Evolutionary conservation across 2,329 filamentous ascomycete species (phyloP).

Genomic region (Lojkania enalia): DNA sequence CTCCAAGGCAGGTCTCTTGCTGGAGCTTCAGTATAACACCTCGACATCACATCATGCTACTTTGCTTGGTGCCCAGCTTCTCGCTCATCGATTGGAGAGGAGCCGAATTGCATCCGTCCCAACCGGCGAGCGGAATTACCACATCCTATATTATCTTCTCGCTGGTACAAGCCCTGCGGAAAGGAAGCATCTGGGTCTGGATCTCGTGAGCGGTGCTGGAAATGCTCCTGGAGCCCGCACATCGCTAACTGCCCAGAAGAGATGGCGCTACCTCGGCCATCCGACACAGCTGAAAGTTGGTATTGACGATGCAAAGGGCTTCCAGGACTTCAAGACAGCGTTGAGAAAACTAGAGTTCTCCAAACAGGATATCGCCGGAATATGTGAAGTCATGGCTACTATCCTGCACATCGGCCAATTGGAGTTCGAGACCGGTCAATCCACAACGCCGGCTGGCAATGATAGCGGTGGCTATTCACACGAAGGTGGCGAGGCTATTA

Average conservation of each 20-base stretch:
- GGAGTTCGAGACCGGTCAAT: slow-evolving; percentile 82
- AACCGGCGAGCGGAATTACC: slow-evolving; percentile 94
- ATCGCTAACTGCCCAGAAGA: slow-evolving; percentile 66
- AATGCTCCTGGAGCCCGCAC: slow-evolving; percentile 56
- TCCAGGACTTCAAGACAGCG: slow-evolving; percentile 96
- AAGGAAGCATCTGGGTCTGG: slow-evolving; percentile 78
- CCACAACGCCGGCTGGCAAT: slow-evolving; percentile 77
- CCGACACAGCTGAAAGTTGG: slow-evolving; percentile 96
- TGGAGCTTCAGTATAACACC: slow-evolving; percentile 96
- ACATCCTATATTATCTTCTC: slow-evolving; percentile 92
- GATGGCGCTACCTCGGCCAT: slow-evolving; percentile 96
- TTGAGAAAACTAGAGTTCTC: slow-evolving; percentile 93
- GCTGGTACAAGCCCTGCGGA: slow-evolving; percentile 90
- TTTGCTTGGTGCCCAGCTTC: slow-evolving; percentile 88
- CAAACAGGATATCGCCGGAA: slow-evolving; percentile 89
- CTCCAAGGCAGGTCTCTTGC: slow-evolving; percentile 92
- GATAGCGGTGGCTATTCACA: slow-evolving; percentile 97
- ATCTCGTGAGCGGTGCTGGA: slow-evolving; percentile 59
- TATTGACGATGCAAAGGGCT: slow-evolving; percentile 93
- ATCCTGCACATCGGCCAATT: slow-evolving; percentile 98
- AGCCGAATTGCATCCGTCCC: slow-evolving; percentile 90
- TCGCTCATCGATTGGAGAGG: slow-evolving; percentile 90
- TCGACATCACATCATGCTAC: slow-evolving; percentile 80
- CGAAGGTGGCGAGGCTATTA: slow-evolving; percentile 84
- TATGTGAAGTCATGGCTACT: slow-evolving; percentile 89